phyloP scores from a whole-genome alignment of 164 flowering plant genomes.

The Houttuynia cordata region DNA sequence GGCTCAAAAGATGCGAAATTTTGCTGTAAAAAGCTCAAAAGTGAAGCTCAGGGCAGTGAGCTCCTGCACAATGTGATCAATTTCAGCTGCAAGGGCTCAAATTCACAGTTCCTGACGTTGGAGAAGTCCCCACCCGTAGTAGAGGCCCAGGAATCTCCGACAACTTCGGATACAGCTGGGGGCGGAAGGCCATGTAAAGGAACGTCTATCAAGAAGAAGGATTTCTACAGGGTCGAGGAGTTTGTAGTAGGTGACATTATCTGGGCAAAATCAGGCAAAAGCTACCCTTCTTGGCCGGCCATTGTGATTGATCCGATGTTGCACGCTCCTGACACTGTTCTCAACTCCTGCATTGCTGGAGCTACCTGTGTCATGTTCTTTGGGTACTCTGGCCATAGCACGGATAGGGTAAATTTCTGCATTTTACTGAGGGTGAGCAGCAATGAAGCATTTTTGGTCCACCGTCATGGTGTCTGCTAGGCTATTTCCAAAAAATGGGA shows the following conservation, averaged over 20 bases:
- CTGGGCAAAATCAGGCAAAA: slow-evolving; percentile 83
- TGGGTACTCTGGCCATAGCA: slow-evolving; percentile 66
- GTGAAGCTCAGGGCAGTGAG: slow-evolving; percentile 3
- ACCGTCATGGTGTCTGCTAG: too few relatives aligned
- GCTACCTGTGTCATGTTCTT: slow-evolving; percentile 92
- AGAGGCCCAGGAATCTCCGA: slow-evolving; percentile 11
- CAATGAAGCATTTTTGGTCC: too few relatives aligned
- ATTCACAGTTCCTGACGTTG: slow-evolving; percentile 25
- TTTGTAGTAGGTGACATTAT: slow-evolving; percentile 71
- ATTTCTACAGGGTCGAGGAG: slow-evolving; percentile 40
- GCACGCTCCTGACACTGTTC: slow-evolving; percentile 71
- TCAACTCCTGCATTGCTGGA: slow-evolving; percentile 61
- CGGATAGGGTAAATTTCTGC: slow-evolving; percentile 45
- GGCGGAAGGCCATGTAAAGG: slow-evolving; percentile 12
- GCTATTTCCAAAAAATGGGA: too few relatives aligned
- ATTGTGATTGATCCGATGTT: slow-evolving; percentile 78
- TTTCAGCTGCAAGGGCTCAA: slow-evolving; percentile 8
- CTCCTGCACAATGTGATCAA: slow-evolving; percentile 14
- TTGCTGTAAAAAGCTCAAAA: slow-evolving; percentile 17
- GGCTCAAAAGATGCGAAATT: slow-evolving; percentile 16
- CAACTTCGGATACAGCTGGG: slow-evolving; percentile 1
- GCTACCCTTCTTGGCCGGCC: slow-evolving; percentile 88
- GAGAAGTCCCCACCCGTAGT: slow-evolving; percentile 7
- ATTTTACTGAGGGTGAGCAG: too few relatives aligned
- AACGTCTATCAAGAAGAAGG: slow-evolving; percentile 26